Evolutionary conservation across 2,329 filamentous ascomycete species (phyloP).

Genomic region (Verticillium nubilum): DNA sequence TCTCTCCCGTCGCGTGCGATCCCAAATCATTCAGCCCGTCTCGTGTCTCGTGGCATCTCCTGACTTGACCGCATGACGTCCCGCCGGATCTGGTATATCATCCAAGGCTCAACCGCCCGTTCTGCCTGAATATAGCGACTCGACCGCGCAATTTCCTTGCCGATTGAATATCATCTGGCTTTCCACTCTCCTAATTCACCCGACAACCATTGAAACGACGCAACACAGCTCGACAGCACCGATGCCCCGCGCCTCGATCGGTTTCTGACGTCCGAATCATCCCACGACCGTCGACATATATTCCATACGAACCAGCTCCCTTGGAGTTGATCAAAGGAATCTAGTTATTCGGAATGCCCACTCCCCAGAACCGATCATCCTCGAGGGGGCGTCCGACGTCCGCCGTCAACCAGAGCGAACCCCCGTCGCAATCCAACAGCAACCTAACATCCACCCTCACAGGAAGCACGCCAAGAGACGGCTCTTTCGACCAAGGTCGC

Average conservation of each 20-base stretch:
- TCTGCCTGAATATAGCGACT: neutral
- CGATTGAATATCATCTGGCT: neutral
- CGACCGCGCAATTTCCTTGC: neutral
- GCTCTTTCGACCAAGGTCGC: neutral
- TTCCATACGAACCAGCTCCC: slow-evolving; percentile 1
- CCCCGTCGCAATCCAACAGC: slow-evolving; percentile 1
- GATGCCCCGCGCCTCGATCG: neutral
- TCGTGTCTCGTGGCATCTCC: slow-evolving; percentile 13
- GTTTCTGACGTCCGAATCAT: slow-evolving; percentile 3
- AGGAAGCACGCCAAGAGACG: slow-evolving; percentile 3
- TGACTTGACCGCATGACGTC: slow-evolving; percentile 14
- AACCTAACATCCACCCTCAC: slow-evolving; percentile 3
- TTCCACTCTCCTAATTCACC: neutral
- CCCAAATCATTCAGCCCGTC: neutral
- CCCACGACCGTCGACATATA: neutral
- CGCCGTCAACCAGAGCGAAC: slow-evolving; percentile 6
- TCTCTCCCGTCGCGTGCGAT: neutral
- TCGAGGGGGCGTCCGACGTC: slow-evolving; percentile 9
- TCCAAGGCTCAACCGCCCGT: neutral
- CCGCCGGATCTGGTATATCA: neutral
- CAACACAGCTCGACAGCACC: neutral
- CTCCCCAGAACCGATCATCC: slow-evolving; percentile 4
- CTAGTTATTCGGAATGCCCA: slow-evolving; percentile 4
- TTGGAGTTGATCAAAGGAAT: neutral
- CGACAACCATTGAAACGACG: neutral